phyloP scores from a whole-genome alignment of 495 filamentous ascomycete species.

The Corynascus novoguineensis region DNA sequence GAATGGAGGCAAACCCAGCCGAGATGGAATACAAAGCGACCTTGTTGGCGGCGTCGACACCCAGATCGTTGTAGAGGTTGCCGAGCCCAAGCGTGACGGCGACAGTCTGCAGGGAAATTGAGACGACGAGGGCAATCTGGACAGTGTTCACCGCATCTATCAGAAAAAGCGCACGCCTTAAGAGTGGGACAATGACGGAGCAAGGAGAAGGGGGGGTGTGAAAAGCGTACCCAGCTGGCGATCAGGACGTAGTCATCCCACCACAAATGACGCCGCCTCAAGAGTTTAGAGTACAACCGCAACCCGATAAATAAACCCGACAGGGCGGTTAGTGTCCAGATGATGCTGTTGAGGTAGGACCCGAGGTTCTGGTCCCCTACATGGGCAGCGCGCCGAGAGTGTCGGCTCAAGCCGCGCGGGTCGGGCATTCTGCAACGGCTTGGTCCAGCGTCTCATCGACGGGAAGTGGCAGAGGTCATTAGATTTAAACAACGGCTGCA shows the following conservation, averaged over 20 bases:
- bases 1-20: conserved; percentile 15
- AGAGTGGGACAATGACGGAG: background rate
- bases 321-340: conserved; percentile 11
- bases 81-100: conserved; percentile 26
- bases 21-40: background rate
- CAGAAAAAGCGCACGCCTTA: background rate
- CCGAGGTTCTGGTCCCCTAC: background rate
- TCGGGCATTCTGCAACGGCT: background rate
- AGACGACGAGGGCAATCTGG: conserved; percentile 2
- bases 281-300: conserved; percentile 29
- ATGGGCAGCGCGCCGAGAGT: background rate
- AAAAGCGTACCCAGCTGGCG: conserved; percentile 21
- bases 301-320: conserved; percentile 23
- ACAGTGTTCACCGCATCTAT: too few species aligned
- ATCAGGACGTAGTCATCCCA: conserved; percentile 30
- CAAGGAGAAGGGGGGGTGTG: background rate
- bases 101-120: background rate
- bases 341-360: conserved; percentile 5
- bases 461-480: too few species aligned
- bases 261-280: conserved; percentile 23
- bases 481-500: background rate
- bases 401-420: background rate
- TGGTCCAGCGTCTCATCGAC: background rate
- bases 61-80: background rate
- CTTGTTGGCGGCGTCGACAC: background rate